These are phyloP conservation scores for Sporisorium exsertum DNA, from an alignment of 1,284 basidiomycete species.

Conservation along the genomic window DNA sequence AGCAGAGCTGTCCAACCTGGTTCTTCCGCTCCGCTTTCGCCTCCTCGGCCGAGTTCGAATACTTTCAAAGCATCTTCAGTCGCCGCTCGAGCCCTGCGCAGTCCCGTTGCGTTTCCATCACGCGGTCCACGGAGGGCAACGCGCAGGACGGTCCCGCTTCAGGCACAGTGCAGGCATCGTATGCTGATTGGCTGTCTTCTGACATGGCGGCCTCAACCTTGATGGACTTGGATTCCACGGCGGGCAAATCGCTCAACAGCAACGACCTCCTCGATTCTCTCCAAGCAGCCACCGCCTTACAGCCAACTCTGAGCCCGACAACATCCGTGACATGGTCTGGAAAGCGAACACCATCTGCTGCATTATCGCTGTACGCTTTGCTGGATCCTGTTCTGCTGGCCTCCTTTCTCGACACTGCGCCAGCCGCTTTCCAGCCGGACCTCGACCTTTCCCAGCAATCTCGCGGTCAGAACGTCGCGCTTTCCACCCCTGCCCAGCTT, in stretches of 20 bases:
- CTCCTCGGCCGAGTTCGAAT: slow-evolving; percentile 52
- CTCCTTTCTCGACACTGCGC: slow-evolving; percentile 49
- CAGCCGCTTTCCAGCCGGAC: slow-evolving; percentile 52
- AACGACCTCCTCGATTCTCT: slow-evolving; percentile 26
- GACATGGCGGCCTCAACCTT: slow-evolving; percentile 15
- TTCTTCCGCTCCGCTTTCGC: slow-evolving; percentile 59
- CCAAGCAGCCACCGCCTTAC: slow-evolving; percentile 5
- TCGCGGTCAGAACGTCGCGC: slow-evolving; percentile 31
- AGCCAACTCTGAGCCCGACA: neutral
- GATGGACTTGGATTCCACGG: slow-evolving; percentile 26
- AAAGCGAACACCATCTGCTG: slow-evolving; percentile 18
- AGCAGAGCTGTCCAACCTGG: slow-evolving; percentile 52
- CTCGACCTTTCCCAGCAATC: slow-evolving; percentile 35
- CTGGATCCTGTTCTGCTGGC: slow-evolving; percentile 34
- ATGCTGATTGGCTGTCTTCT: slow-evolving; percentile 13
- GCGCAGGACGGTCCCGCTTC: neutral
- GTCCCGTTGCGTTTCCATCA: slow-evolving; percentile 12
- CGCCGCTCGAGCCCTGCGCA: slow-evolving; percentile 1
- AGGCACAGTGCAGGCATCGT: neutral
- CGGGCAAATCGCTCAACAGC: slow-evolving; percentile 7
- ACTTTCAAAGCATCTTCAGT: slow-evolving; percentile 48
- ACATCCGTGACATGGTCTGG: neutral
- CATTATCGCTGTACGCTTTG: slow-evolving; percentile 35
- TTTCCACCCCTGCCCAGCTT: slow-evolving; percentile 38
- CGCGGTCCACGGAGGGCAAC: neutral